phyloP scores from a whole-genome alignment of 2,329 filamentous ascomycete genomes.

The Onygenales sp. region DNA sequence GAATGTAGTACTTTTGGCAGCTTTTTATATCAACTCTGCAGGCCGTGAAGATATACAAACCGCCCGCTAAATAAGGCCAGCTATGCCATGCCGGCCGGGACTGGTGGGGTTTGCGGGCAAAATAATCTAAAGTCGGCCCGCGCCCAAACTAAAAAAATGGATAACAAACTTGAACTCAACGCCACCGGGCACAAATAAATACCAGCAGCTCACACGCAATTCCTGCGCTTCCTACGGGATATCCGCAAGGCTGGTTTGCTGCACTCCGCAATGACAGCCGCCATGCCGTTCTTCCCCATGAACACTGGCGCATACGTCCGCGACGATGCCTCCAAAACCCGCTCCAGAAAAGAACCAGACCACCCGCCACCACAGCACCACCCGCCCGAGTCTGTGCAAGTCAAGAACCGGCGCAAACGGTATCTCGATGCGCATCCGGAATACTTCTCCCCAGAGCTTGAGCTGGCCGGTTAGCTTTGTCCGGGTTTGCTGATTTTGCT shows the following conservation, averaged over 20 bases:
- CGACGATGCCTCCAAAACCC: conserved; percentile 4
- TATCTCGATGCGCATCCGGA: conserved; percentile 64
- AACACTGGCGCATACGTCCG: conserved; percentile 18
- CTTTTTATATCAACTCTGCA: too few species aligned
- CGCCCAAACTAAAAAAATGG: too few species aligned
- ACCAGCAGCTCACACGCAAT: neutral
- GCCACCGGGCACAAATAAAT: too few species aligned
- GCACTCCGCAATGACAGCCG: conserved; percentile 2
- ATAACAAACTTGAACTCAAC: too few species aligned
- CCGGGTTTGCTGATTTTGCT: conserved; percentile 10
- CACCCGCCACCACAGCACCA: conserved; percentile 15
- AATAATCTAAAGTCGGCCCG: too few species aligned
- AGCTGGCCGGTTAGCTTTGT: conserved; percentile 47
- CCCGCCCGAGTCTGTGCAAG: conserved; percentile 36
- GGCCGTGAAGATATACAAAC: too few species aligned
- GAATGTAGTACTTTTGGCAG: too few species aligned
- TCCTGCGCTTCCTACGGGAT: neutral
- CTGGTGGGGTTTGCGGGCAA: too few species aligned
- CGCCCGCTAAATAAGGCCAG: too few species aligned
- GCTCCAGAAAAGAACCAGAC: conserved; percentile 4
- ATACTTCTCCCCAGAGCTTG: conserved; percentile 59
- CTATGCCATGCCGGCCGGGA: too few species aligned
- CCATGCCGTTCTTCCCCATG: conserved; percentile 30
- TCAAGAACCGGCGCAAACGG: conserved; percentile 68
- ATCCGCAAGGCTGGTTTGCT: neutral